These are phyloP conservation scores for Macadamia integrifolia DNA, from an alignment of 164 flowering plant genomes.

Conservation along the genomic window DNA sequence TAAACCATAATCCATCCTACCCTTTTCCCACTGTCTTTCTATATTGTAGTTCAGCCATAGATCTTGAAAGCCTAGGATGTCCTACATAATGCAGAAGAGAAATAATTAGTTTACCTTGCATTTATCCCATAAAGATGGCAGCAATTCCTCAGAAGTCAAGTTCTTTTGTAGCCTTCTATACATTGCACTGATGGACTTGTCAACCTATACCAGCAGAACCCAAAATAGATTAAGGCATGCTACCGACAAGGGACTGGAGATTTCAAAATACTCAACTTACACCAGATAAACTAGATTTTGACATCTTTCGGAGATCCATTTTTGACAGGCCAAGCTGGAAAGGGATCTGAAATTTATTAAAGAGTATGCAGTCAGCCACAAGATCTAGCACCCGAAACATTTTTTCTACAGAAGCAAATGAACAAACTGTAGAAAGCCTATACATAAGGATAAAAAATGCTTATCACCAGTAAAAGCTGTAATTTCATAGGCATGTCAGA, in stretches of 20 bases:
- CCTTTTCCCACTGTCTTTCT: too few species aligned
- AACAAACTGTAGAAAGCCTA: not conserved
- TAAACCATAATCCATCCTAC: too few species aligned
- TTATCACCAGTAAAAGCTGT: not conserved
- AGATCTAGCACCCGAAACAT: not conserved
- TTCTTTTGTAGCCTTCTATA: slow-evolving; percentile 84
- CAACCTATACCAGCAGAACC: slow-evolving; percentile 50
- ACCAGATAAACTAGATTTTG: slow-evolving; percentile 87
- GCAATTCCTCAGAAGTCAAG: slow-evolving; percentile 83
- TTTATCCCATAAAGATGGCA: slow-evolving; percentile 96
- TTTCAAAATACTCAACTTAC: slow-evolving; percentile 29
- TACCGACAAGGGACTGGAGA: not conserved
- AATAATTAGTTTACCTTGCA: slow-evolving; percentile 63
- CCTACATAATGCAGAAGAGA: not conserved
- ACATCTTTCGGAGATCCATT: slow-evolving; percentile 82
- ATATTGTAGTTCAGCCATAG: too few species aligned
- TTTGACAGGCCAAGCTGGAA: slow-evolving; percentile 93
- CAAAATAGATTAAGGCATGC: slow-evolving; percentile 1
- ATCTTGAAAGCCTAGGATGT: not conserved
- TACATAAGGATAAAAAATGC: not conserved
- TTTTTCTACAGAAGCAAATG: not conserved
- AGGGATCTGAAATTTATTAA: slow-evolving; percentile 60
- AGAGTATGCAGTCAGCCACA: not conserved
- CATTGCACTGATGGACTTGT: slow-evolving; percentile 73
- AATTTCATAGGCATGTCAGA: not conserved